Base-by-base conservation (phyloP, 768 basidiomycete species). In the Roridomyces roridus region DNA sequence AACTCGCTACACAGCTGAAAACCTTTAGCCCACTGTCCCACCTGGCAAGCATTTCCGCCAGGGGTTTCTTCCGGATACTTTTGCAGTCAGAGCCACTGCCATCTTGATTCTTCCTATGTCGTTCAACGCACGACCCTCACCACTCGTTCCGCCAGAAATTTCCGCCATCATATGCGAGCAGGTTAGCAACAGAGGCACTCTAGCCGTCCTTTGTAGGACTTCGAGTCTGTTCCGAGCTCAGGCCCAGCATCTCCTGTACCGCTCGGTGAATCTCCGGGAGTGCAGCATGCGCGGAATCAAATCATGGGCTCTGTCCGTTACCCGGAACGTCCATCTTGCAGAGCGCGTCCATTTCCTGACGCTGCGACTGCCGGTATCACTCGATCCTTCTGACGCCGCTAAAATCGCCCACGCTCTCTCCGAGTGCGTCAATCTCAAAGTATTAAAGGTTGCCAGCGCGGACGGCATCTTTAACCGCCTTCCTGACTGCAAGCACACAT, bases 161-260 rank as follows among this genome's bases (percentile, higher is more conserved):
- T 6, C 14, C 29, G 6, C 29, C 29, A 31, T 31, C 7, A 31
- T 31, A 31, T 31, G 29, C 29, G 29, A 31, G 6, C 7, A 31
- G 14, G 29, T 31, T 14, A 14, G 14, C 6, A 14, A 14, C 7
- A n/a, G 8, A 6, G 39, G 21, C 21, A 41, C 39, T 41, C 17
- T 41, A 18, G 45, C 51, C 26, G 37, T 40, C 37, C 39, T 58
- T 28, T 58, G 57, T 50, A 34, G 46, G 21, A 58, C 50, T 24
- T 58, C 50, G 18, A 49, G 50, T 25, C 23, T 37, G 37, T 58
- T 58, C 12, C 31, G 44, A 29, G 45, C 39, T 12, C 50, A 51
- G 31, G 57, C 57, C 2, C 57, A 58, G 49, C 50, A 47, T 6
- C 17, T 58, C 34, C 17, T 58, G 23, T 58, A 51, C 31, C 51